Percentiles rank a stretch among this genome's conserved stretches.
phyloP scores from a whole-genome alignment of 2,329 filamentous ascomycete genomes.

The Lomentospora prolificans region DNA sequence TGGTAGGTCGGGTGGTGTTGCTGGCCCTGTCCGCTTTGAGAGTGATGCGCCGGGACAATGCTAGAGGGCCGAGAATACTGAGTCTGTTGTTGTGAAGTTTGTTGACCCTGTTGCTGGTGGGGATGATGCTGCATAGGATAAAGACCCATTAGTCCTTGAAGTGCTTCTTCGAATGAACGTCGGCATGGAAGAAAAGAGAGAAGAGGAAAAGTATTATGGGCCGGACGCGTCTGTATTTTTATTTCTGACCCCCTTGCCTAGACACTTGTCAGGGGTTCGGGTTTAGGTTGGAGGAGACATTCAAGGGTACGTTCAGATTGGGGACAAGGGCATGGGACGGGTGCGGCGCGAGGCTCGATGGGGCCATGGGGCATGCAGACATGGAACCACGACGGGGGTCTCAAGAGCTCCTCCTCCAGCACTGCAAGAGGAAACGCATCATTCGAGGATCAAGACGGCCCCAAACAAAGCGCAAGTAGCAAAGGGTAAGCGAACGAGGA shows the following conservation, averaged over 20 bases:
- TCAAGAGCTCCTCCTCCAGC: neutral
- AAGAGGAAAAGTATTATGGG: slow-evolving; percentile 24
- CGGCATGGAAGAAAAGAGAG: slow-evolving; percentile 18
- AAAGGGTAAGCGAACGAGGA: neutral
- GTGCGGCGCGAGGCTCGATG: slow-evolving; percentile 5
- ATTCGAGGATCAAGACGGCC: slow-evolving; percentile 5
- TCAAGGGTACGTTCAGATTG: slow-evolving; percentile 6
- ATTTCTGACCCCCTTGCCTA: slow-evolving; percentile 28
- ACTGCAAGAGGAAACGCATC: slow-evolving; percentile 2
- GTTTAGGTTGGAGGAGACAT: slow-evolving; percentile 10
- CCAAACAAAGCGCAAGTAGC: neutral
- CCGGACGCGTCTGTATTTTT: slow-evolving; percentile 38
- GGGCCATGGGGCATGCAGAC: slow-evolving; percentile 3
- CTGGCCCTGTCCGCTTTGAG: slow-evolving; percentile 37
- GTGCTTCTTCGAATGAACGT: slow-evolving; percentile 18
- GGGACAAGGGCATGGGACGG: slow-evolving; percentile 5
- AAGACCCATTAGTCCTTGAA: slow-evolving; percentile 44
- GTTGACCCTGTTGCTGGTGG: slow-evolving; percentile 56
- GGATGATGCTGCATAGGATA: slow-evolving; percentile 60
- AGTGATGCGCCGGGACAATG: slow-evolving; percentile 65
- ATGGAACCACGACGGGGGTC: slow-evolving; percentile 7
- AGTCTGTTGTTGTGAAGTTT: slow-evolving; percentile 34
- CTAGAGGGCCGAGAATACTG: slow-evolving; percentile 62
- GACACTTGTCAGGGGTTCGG: slow-evolving; percentile 35
- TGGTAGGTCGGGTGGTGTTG: slow-evolving; percentile 56